Percentiles rank a stretch among this genome's conserved stretches.
These are phyloP conservation scores for Penicillium samsonianum DNA, from an alignment of 495 filamentous ascomycete species.

Conservation along the genomic window DNA sequence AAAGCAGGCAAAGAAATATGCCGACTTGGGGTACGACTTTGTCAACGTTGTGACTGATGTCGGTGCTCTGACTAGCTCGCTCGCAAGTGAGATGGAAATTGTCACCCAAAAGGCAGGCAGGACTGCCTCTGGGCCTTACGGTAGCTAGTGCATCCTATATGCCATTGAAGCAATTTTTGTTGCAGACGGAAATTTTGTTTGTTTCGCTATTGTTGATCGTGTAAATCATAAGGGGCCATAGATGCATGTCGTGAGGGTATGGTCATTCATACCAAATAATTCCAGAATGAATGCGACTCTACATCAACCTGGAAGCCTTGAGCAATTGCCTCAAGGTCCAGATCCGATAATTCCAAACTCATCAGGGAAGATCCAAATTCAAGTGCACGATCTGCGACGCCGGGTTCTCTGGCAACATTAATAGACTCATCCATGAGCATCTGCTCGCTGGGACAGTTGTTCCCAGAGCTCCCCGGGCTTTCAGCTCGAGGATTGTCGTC, in stretches of 20 bases:
- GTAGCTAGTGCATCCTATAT: slow-evolving; percentile 4
- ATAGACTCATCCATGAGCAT: slow-evolving; percentile 1
- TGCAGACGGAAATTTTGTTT: not conserved
- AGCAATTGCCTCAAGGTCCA: slow-evolving; percentile 32
- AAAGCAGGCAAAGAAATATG: no score
- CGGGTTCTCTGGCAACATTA: not conserved
- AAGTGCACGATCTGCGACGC: slow-evolving; percentile 5
- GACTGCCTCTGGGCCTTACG: slow-evolving; percentile 13
- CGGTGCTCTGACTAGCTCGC: slow-evolving; percentile 11
- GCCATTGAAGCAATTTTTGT: not conserved
- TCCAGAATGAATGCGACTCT: slow-evolving; percentile 29
- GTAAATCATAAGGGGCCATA: not conserved
- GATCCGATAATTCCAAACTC: slow-evolving; percentile 29
- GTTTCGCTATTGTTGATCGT: not conserved
- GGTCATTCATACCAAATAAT: slow-evolving; percentile 15
- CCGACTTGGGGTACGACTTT: no score
- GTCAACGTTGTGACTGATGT: not conserved
- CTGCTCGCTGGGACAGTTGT: not conserved
- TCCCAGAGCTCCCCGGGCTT: not conserved
- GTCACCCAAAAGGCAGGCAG: slow-evolving; percentile 8
- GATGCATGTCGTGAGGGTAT: not conserved
- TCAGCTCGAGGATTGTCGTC: slow-evolving; percentile 1
- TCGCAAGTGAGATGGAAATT: slow-evolving; percentile 14
- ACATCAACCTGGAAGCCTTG: slow-evolving; percentile 31
- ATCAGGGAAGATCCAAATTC: slow-evolving; percentile 19